Percentiles rank a stretch among this genome's conserved stretches.
Evolutionary conservation across 495 filamentous ascomycete genomes (phyloP).

Genomic region (Hypoxylon rickii): DNA sequence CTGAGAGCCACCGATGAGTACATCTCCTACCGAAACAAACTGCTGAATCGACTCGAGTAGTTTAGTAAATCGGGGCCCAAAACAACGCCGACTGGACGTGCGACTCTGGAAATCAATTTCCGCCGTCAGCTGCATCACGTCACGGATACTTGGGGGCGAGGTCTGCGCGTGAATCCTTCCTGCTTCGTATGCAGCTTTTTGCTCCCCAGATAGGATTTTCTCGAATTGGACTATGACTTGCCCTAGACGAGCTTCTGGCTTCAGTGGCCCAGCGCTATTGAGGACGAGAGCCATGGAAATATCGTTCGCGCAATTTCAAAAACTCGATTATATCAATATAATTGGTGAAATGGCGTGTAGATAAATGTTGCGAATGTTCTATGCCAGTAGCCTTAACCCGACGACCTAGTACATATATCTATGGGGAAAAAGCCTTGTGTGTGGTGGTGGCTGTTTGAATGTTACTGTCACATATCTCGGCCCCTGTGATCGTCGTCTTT

Average conservation of each 20-base stretch:
- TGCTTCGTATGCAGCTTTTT: constrained; percentile 42
- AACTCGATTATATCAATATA: too few species aligned
- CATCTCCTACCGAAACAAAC: constrained; percentile 49
- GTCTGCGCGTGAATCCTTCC: constrained; percentile 23
- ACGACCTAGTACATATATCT: too few species aligned
- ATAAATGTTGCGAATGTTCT: too few species aligned
- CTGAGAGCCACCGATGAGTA: constrained; percentile 49
- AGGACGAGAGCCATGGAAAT: not conserved
- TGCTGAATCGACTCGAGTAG: constrained; percentile 50
- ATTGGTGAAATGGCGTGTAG: too few species aligned
- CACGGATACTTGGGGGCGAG: constrained; percentile 37
- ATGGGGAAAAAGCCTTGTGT: too few species aligned
- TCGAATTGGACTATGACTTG: constrained; percentile 49
- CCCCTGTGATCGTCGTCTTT: too few species aligned
- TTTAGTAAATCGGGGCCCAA: constrained; percentile 49
- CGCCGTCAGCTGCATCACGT: constrained; percentile 50
- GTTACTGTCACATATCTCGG: too few species aligned
- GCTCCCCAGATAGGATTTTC: constrained; percentile 43
- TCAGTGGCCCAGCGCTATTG: constrained; percentile 47
- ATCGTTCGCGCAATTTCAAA: too few species aligned
- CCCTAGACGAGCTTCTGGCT: constrained; percentile 46
- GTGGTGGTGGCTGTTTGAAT: too few species aligned
- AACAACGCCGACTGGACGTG: constrained; percentile 37
- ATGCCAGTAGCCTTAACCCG: too few species aligned
- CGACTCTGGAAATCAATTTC: constrained; percentile 40